phyloP scores from a whole-genome alignment of 1,139 yeast genomes.

The Yamadazyma jaroonii region DNA sequence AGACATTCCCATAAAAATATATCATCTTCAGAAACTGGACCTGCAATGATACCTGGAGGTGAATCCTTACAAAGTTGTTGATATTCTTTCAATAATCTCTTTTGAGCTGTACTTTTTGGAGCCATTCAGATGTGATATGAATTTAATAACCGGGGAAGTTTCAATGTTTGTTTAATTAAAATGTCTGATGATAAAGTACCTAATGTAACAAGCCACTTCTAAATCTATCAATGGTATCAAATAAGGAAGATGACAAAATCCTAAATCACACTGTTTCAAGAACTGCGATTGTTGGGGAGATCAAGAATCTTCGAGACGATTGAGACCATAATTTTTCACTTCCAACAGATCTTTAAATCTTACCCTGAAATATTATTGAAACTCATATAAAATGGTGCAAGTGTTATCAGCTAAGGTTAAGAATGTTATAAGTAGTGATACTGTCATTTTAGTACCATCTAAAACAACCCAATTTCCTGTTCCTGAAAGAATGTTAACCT shows the following conservation, averaged over 20 bases:
- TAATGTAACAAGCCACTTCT: too few relatives aligned
- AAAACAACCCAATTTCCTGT: conserved; percentile 42
- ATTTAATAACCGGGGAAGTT: too few relatives aligned
- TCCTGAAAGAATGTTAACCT: conserved; percentile 61
- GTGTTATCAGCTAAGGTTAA: conserved; percentile 53
- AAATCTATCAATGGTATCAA: too few relatives aligned
- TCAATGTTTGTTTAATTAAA: too few relatives aligned
- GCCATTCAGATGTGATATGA: too few relatives aligned
- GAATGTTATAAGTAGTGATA: conserved; percentile 70
- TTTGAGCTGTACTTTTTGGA: conserved; percentile 71
- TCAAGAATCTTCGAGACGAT: too few relatives aligned
- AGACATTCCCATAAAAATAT: conserved; percentile 89
- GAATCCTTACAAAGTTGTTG: conserved; percentile 83
- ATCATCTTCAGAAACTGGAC: conserved; percentile 81
- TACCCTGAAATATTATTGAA: not conserved
- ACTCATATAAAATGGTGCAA: conserved; percentile 1
- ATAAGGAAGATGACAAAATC: too few relatives aligned
- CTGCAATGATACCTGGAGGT: conserved; percentile 94
- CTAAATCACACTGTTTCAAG: too few relatives aligned
- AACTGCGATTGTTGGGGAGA: too few relatives aligned
- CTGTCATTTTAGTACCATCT: conserved; percentile 63
- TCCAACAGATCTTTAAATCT: too few relatives aligned
- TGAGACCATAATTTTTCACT: not conserved
- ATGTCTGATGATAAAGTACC: too few relatives aligned
- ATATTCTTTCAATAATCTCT: conserved; percentile 81